Evolutionary conservation across 345 rosid species (phyloP).

Genomic region (Ceriops decandra): DNA sequence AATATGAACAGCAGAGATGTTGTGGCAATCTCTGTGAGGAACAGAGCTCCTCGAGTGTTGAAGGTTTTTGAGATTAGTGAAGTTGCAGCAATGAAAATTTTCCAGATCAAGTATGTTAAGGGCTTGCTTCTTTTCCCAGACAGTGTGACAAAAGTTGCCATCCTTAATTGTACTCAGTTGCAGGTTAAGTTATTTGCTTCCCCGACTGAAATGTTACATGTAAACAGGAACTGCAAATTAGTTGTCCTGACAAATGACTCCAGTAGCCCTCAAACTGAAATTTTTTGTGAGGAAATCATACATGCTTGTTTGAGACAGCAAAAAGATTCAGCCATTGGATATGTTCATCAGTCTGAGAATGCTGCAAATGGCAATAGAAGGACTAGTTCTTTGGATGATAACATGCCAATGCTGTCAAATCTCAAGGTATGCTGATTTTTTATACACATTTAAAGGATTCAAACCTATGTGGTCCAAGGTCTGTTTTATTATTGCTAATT

Average conservation of each 20-base stretch:
- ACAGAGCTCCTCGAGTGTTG: slow-evolving; percentile 38
- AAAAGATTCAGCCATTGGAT: slow-evolving; percentile 32
- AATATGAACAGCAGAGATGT: slow-evolving; percentile 28
- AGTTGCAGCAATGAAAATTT: slow-evolving; percentile 35
- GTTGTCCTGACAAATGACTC: slow-evolving; percentile 56
- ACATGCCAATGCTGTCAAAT: slow-evolving; percentile 20
- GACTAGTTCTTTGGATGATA: slow-evolving; percentile 25
- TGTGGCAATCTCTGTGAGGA: slow-evolving; percentile 50
- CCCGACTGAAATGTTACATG: slow-evolving; percentile 23
- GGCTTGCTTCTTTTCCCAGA: slow-evolving; percentile 65
- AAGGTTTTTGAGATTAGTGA: slow-evolving; percentile 38
- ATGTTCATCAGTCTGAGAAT: slow-evolving; percentile 18
- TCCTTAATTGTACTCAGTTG: slow-evolving; percentile 34
- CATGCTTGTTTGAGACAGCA: slow-evolving; percentile 33
- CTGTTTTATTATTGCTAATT: not conserved
- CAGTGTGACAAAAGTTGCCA: slow-evolving; percentile 48
- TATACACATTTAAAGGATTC: not conserved
- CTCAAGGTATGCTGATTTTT: slow-evolving; percentile 36
- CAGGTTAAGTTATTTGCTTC: slow-evolving; percentile 28
- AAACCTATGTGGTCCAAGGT: too few relatives aligned
- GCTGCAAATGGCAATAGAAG: slow-evolving; percentile 21
- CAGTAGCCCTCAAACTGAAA: slow-evolving; percentile 42
- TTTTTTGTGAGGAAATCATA: slow-evolving; percentile 45
- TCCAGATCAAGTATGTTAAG: slow-evolving; percentile 47
- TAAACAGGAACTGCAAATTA: slow-evolving; percentile 39